Conservation (phyloP, 2,329 filamentous ascomycete species). For the Xylariaceae sp. region DNA sequence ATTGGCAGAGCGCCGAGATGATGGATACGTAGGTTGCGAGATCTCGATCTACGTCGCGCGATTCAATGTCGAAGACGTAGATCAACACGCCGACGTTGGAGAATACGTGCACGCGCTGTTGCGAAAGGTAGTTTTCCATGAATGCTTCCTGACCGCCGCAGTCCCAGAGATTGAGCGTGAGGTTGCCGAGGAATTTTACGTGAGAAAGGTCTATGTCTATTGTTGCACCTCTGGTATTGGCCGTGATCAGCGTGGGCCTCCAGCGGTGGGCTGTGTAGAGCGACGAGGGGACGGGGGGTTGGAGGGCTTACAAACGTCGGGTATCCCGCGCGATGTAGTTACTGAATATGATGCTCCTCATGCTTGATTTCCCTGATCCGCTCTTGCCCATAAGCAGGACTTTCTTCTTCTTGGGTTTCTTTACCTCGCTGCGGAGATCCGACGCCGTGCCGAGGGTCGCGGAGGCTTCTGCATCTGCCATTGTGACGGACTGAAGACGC, state of each 20-base stretch:
- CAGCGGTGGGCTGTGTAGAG: background rate
- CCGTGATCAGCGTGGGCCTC: background rate
- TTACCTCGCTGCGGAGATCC: constrained; percentile 48
- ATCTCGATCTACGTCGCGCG: constrained; percentile 88
- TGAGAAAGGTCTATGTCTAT: constrained; percentile 98
- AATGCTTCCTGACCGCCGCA: constrained; percentile 98
- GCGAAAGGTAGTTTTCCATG: constrained; percentile 95
- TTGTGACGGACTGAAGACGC: constrained; percentile 1
- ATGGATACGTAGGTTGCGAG: constrained; percentile 89
- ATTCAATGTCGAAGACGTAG: constrained; percentile 99
- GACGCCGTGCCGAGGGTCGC: constrained; percentile 25
- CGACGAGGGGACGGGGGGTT: background rate
- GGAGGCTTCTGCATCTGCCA: constrained; percentile 28
- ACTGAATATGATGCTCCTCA: constrained; percentile 98
- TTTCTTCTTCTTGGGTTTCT: constrained; percentile 80
- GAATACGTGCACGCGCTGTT: constrained; percentile 95
- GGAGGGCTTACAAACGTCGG: constrained; percentile 60
- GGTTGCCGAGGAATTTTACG: constrained; percentile 96
- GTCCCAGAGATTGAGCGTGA: constrained; percentile 97
- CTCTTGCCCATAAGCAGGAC: constrained; percentile 91
- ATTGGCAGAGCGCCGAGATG: constrained; percentile 82
- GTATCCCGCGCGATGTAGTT: constrained; percentile 98
- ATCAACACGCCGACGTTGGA: constrained; percentile 94
- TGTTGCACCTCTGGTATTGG: constrained; percentile 65
- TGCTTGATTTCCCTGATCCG: constrained; percentile 94